Evolutionary conservation across 169 alveolate genomes (phyloP).

Genomic region (Eimeria sp.): DNA sequence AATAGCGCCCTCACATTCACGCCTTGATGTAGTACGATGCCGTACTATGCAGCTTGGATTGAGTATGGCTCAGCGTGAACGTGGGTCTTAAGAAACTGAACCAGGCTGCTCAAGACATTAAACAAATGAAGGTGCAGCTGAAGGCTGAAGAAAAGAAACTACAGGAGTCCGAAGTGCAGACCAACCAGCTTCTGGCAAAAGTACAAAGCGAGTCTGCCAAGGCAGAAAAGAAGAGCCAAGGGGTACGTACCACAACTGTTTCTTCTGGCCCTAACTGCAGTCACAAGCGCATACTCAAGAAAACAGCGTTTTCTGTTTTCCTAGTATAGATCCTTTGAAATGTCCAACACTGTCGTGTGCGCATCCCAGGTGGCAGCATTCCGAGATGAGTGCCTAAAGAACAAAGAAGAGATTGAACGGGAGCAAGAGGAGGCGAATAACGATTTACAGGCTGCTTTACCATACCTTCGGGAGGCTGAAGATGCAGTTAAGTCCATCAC

Average conservation of each 20-base stretch:
- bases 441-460: slow-evolving; percentile 97
- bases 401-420: slow-evolving; percentile 93
- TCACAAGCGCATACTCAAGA: neutral
- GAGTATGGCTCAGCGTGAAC: slow-evolving; percentile 88
- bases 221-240: slow-evolving; percentile 96
- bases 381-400: slow-evolving; percentile 92
- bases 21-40: slow-evolving; percentile 31
- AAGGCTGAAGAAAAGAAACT: slow-evolving; percentile 96
- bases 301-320: neutral
- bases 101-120: slow-evolving; percentile 97
- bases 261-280: too few species aligned
- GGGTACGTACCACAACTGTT: slow-evolving; percentile 86
- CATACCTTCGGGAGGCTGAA: slow-evolving; percentile 95
- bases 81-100: slow-evolving; percentile 97
- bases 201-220: slow-evolving; percentile 96
- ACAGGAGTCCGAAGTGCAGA: slow-evolving; percentile 95
- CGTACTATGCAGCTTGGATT: neutral
- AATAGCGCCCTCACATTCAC: neutral
- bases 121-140: slow-evolving; percentile 95
- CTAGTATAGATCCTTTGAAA: neutral
- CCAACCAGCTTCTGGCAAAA: slow-evolving; percentile 94
- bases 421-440: slow-evolving; percentile 96
- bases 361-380: slow-evolving; percentile 85
- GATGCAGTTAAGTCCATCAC: slow-evolving; percentile 96
- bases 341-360: neutral